A percentile compares a stretch with the other conserved stretches of the same genome.
These are phyloP conservation scores for Syzygium malaccense DNA, from an alignment of 441 rosid genomes.

Conservation along the genomic window DNA sequence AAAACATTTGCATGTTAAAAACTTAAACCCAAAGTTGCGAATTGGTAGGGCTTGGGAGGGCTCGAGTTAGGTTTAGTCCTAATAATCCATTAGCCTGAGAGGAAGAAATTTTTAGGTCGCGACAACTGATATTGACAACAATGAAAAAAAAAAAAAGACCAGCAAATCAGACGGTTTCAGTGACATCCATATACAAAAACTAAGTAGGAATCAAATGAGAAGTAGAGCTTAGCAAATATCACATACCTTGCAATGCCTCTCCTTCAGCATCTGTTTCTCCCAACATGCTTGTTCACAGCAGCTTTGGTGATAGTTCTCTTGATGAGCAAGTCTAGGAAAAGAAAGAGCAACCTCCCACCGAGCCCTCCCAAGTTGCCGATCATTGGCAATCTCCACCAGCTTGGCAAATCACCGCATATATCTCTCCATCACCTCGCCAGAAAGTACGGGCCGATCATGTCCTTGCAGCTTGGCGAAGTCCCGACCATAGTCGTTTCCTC, in stretches of 20 bases:
- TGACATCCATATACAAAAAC: not conserved
- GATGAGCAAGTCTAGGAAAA: not conserved
- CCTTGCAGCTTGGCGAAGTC: conserved; percentile 8
- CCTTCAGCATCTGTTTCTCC: conserved; percentile 13
- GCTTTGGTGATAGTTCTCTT: conserved; percentile 9
- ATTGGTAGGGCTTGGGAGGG: too few relatives aligned
- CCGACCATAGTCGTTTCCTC: conserved; percentile 31
- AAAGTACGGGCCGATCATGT: conserved; percentile 29
- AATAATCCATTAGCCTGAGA: too few relatives aligned
- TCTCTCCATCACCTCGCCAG: conserved; percentile 14
- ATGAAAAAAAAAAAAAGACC: not conserved
- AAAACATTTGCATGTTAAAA: too few relatives aligned
- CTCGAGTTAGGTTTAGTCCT: too few relatives aligned
- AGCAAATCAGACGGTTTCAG: not conserved
- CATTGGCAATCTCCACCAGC: conserved; percentile 32
- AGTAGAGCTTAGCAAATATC: not conserved
- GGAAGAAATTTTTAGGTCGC: too few relatives aligned
- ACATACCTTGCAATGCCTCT: conserved; percentile 12
- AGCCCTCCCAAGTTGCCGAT: conserved; percentile 26
- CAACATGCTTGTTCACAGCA: conserved; percentile 12
- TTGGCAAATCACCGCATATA: conserved; percentile 14
- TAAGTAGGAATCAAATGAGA: not conserved
- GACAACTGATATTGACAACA: not conserved
- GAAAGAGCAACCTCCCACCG: conserved; percentile 29
- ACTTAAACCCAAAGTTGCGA: too few relatives aligned